Percentiles rank a stretch among this genome's conserved stretches.
Conservation (phyloP, 1,284 basidiomycete species). For the Ganoderma sinense region DNA sequence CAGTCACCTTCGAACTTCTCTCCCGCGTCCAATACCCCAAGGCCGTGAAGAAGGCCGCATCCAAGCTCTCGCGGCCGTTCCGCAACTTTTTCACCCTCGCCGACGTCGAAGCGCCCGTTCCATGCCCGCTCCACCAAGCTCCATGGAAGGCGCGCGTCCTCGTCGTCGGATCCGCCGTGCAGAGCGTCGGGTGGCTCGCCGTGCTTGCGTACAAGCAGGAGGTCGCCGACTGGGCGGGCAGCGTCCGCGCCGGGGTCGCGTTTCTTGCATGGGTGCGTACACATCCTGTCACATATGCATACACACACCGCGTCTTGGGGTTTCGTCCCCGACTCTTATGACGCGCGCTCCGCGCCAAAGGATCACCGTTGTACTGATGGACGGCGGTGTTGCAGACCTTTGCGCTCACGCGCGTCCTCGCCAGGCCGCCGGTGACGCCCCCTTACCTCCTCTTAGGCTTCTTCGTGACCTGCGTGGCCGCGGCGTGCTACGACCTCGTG, state of each 20-base stretch:
- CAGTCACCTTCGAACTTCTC: conserved; percentile 42
- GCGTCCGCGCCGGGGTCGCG: conserved; percentile 27
- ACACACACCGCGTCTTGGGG: neutral
- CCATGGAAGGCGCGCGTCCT: conserved; percentile 46
- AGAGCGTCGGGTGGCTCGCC: conserved; percentile 42
- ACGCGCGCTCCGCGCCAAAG: conserved; percentile 6
- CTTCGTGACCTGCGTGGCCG: conserved; percentile 44
- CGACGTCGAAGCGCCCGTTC: conserved; percentile 54
- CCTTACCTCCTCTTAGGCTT: conserved; percentile 61
- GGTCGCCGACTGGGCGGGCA: conserved; percentile 27
- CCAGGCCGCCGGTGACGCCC: conserved; percentile 54
- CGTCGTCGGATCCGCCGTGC: conserved; percentile 44
- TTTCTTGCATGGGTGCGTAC: conserved; percentile 40
- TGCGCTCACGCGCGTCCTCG: conserved; percentile 46
- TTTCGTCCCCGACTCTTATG: neutral
- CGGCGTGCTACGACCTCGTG: conserved; percentile 45
- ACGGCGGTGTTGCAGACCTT: conserved; percentile 46
- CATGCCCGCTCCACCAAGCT: conserved; percentile 37
- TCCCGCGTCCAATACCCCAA: conserved; percentile 40
- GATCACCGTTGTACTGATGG: conserved; percentile 1
- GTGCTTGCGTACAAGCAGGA: conserved; percentile 45
- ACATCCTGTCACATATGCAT: too few species aligned
- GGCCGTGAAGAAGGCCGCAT: conserved; percentile 37
- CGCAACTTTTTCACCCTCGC: conserved; percentile 58
- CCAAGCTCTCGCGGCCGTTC: conserved; percentile 52